These are phyloP conservation scores for Echites panduratus DNA, from an alignment of 257 asterid genomes.

Conservation along the genomic window DNA sequence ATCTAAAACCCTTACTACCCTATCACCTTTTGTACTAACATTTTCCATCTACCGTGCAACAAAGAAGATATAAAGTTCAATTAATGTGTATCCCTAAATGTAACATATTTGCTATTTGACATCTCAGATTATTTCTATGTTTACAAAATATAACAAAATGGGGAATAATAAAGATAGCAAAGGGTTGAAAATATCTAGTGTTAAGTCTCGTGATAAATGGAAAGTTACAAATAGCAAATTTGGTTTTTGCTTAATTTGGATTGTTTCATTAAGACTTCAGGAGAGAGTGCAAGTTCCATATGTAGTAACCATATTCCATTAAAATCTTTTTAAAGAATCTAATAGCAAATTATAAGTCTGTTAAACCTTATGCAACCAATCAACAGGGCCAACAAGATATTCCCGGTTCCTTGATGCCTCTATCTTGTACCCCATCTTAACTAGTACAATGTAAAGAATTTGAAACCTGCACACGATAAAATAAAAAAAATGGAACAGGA, in stretches of 20 bases:
- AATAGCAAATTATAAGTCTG: background rate
- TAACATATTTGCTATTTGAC: background rate
- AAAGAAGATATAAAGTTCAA: background rate
- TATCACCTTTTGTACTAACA: background rate
- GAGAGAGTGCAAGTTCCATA: background rate
- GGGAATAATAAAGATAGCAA: background rate
- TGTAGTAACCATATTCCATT: background rate
- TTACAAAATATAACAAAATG: background rate
- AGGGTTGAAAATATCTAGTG: background rate
- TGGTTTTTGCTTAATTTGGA: background rate
- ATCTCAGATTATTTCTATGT: background rate
- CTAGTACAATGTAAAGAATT: background rate
- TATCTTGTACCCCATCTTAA: background rate
- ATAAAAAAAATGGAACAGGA: background rate
- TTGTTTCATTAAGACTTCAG: background rate
- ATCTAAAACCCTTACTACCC: background rate
- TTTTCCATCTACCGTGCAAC: background rate
- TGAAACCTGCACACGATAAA: background rate
- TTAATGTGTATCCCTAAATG: background rate
- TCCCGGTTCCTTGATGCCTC: background rate
- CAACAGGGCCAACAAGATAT: background rate
- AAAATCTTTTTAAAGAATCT: background rate
- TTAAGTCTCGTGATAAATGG: background rate
- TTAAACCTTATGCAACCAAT: background rate
- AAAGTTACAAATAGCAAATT: background rate